These are phyloP conservation scores for Magnusiomyces paraingens DNA, from an alignment of 1,139 yeast species.

Conservation along the genomic window DNA sequence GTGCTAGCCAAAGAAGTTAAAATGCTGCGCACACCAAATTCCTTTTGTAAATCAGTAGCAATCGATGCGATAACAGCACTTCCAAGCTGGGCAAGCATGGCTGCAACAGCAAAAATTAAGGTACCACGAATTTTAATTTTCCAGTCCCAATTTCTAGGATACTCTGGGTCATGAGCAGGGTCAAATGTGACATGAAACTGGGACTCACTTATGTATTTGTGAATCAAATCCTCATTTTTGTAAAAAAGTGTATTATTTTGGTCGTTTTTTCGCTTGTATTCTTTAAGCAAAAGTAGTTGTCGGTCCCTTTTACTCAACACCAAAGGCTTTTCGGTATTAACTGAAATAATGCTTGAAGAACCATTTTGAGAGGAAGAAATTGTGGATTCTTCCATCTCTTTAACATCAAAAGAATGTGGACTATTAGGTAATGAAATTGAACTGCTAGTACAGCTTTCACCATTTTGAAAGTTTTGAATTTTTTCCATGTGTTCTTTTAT, in stretches of 20 bases:
- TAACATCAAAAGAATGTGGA: too few relatives aligned
- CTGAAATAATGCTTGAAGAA: too few relatives aligned
- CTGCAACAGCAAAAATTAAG: slow-evolving; percentile 37
- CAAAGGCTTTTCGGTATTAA: too few relatives aligned
- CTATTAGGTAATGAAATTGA: too few relatives aligned
- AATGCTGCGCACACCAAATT: slow-evolving; percentile 50
- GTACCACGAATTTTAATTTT: slow-evolving; percentile 37
- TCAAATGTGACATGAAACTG: background rate
- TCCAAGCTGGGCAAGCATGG: slow-evolving; percentile 41
- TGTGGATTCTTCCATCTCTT: too few relatives aligned
- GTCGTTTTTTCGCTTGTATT: too few relatives aligned
- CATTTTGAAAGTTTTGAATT: too few relatives aligned
- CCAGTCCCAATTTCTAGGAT: slow-evolving; percentile 30
- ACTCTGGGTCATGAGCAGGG: slow-evolving; percentile 18
- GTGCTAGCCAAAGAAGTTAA: slow-evolving; percentile 60
- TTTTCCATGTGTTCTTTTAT: too few relatives aligned
- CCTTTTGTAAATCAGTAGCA: slow-evolving; percentile 40
- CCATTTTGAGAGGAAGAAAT: too few relatives aligned
- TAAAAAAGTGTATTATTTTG: background rate
- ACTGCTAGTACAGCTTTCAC: too few relatives aligned
- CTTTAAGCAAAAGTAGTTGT: too few relatives aligned
- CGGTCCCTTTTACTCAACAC: too few relatives aligned
- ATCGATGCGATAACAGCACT: slow-evolving; percentile 41
- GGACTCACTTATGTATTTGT: background rate
- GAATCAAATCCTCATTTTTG: background rate